A percentile compares a stretch with the other conserved stretches of the same genome.
phyloP scores from a whole-genome alignment of 768 basidiomycete species.

The Mycena indigotica region DNA sequence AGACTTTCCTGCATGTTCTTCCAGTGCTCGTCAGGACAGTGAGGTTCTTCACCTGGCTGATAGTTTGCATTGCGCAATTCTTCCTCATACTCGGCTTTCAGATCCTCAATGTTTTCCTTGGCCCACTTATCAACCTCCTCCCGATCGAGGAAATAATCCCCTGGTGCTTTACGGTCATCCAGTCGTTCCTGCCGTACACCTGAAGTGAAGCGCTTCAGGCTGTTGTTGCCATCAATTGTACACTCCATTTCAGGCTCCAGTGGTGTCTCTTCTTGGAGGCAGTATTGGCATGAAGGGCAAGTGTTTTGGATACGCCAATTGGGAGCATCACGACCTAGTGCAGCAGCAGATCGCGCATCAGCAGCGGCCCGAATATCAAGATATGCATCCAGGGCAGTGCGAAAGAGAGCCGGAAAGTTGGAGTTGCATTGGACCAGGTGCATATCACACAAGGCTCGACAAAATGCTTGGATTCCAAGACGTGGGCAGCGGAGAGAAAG shows the following conservation, averaged over 20 bases:
- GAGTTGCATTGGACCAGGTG: neutral
- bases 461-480: neutral
- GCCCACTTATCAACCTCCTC: conserved; percentile 5
- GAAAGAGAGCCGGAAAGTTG: conserved; percentile 22
- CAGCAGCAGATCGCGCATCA: conserved; percentile 21
- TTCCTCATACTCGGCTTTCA: neutral
- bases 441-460: neutral
- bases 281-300: conserved; percentile 40
- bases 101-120: conserved; percentile 9
- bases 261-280: conserved; percentile 32
- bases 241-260: conserved; percentile 27
- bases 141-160: neutral
- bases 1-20: conserved; percentile 29
- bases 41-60: conserved; percentile 36
- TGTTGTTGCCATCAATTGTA: too few relatives aligned
- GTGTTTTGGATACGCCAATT: conserved; percentile 36
- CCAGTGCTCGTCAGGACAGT: conserved; percentile 16
- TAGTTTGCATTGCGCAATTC: conserved; percentile 12
- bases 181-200: conserved; percentile 27
- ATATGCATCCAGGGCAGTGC: conserved; percentile 38
- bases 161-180: conserved; percentile 22
- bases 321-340: conserved; percentile 29
- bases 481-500: neutral
- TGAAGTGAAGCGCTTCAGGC: conserved; percentile 28
- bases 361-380: conserved; percentile 28